Evolutionary conservation across 331 rosid genomes (phyloP).

Genomic region (Rosa hybrid): DNA sequence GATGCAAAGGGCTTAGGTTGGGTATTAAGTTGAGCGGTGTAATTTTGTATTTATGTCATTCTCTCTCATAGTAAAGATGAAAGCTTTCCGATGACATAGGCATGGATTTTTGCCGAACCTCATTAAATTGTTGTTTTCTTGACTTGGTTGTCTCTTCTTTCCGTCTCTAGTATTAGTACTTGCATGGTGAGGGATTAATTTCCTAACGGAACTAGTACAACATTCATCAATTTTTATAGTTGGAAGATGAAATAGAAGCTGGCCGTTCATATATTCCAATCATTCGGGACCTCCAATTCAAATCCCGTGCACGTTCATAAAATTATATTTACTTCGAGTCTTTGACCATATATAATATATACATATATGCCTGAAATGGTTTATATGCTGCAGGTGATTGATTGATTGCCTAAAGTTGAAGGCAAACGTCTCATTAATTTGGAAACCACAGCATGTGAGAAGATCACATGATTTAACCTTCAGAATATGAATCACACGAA

Average conservation of each 20-base stretch:
- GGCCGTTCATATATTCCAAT: not conserved
- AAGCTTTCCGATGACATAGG: too few relatives aligned
- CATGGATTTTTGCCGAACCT: too few relatives aligned
- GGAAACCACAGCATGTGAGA: constrained; percentile 14
- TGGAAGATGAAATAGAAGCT: not conserved
- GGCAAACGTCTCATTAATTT: not conserved
- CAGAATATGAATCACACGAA: not conserved
- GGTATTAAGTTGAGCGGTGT: too few relatives aligned
- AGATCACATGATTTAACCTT: constrained; percentile 2
- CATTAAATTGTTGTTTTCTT: too few relatives aligned
- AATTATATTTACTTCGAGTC: not conserved
- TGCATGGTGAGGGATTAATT: too few relatives aligned
- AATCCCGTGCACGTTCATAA: not conserved
- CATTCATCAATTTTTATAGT: not conserved
- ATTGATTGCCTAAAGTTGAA: not conserved
- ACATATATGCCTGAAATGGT: not conserved
- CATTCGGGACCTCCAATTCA: not conserved
- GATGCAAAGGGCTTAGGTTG: too few relatives aligned
- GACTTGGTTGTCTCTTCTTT: too few relatives aligned
- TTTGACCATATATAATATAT: not conserved
- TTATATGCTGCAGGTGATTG: not conserved
- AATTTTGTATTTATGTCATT: too few relatives aligned
- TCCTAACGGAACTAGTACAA: not conserved
- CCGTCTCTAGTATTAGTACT: too few relatives aligned
- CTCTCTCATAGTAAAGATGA: too few relatives aligned